These are phyloP conservation scores for Solanum piurae DNA, from an alignment of 257 asterid species.

Conservation along the genomic window DNA sequence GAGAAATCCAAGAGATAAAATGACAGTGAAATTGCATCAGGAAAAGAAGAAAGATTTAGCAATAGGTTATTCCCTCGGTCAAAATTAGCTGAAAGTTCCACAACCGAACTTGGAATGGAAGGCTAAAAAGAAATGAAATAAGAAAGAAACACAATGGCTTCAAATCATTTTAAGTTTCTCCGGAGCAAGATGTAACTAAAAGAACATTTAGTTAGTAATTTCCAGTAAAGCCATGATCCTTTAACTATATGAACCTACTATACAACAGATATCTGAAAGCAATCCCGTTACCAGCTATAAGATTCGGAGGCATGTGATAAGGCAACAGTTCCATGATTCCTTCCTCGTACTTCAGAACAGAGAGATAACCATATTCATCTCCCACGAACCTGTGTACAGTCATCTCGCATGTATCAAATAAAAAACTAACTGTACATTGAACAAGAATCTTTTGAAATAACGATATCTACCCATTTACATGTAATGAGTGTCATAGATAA, in stretches of 20 bases:
- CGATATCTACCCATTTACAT: conserved; percentile 45
- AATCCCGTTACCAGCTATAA: conserved; percentile 60
- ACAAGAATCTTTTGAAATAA: neutral
- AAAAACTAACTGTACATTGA: neutral
- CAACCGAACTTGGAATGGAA: neutral
- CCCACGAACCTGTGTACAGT: conserved; percentile 59
- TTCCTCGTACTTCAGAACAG: conserved; percentile 70
- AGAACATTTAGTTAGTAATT: neutral
- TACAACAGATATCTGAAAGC: conserved; percentile 2
- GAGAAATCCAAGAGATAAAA: neutral
- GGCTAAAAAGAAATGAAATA: neutral
- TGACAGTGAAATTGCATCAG: neutral
- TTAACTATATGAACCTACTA: neutral
- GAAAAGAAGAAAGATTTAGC: neutral
- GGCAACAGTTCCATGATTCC: conserved; percentile 48
- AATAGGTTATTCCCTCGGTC: neutral
- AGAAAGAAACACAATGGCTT: neutral
- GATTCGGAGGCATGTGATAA: conserved; percentile 75
- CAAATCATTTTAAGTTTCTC: neutral
- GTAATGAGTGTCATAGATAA: conserved; percentile 64
- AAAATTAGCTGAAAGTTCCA: neutral
- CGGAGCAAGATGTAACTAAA: neutral
- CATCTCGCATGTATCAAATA: conserved; percentile 7
- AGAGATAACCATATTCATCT: conserved; percentile 86
- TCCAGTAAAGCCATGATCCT: neutral